These are phyloP conservation scores for Aspergillus ustus DNA, from an alignment of 2,329 filamentous ascomycete species.

Conservation along the genomic window DNA sequence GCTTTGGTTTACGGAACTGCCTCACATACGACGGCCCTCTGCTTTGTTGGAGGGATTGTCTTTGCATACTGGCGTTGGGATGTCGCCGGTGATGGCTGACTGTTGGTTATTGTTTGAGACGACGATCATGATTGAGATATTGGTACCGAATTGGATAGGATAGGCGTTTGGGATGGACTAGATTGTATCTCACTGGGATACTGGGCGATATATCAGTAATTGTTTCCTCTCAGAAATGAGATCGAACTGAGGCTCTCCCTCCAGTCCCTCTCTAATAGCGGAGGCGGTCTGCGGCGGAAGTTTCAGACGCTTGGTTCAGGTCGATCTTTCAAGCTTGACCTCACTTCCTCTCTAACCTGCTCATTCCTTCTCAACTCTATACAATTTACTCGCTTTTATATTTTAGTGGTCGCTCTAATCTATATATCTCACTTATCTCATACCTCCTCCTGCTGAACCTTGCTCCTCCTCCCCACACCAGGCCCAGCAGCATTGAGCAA, in stretches of 20 bases:
- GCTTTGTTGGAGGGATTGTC: slow-evolving; percentile 8
- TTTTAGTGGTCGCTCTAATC: background rate
- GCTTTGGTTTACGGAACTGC: slow-evolving; percentile 8
- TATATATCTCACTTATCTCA: background rate
- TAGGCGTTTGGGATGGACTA: slow-evolving; percentile 12
- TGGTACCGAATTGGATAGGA: slow-evolving; percentile 1
- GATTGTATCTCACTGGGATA: background rate
- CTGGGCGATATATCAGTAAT: background rate
- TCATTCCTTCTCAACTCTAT: background rate
- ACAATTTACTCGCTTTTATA: background rate
- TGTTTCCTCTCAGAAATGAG: background rate
- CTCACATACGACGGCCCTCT: slow-evolving; percentile 5
- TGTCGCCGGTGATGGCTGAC: background rate
- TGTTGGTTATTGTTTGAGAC: slow-evolving; percentile 1
- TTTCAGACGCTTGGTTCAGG: slow-evolving; percentile 8
- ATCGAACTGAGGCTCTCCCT: too few relatives aligned
- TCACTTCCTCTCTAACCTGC: background rate
- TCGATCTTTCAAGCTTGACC: background rate
- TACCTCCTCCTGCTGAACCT: background rate
- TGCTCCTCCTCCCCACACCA: background rate
- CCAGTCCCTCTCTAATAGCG: too few relatives aligned
- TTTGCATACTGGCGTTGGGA: slow-evolving; percentile 22
- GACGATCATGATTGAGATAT: slow-evolving; percentile 7
- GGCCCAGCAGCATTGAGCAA: background rate
- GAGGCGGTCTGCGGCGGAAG: slow-evolving; percentile 16